phyloP scores from a whole-genome alignment of 2,329 filamentous ascomycete species.

The Huntiella savannae region DNA sequence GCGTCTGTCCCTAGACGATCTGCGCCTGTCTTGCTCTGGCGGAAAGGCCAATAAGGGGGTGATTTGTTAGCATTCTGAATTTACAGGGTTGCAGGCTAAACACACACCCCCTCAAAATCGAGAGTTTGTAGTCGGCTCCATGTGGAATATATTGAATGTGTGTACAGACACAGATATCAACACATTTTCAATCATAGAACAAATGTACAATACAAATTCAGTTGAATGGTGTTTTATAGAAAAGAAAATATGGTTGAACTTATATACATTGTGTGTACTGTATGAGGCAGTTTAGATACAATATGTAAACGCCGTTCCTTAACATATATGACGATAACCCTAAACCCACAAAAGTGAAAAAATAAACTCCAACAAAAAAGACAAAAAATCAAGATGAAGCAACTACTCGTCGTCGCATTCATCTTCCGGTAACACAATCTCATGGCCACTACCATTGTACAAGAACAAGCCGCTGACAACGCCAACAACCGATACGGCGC shows the following conservation, averaged over 20 bases:
- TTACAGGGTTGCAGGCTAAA: too few relatives aligned
- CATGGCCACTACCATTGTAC: constrained; percentile 45
- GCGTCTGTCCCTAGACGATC: too few relatives aligned
- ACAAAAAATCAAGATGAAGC: background rate
- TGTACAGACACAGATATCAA: too few relatives aligned
- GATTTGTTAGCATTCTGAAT: too few relatives aligned
- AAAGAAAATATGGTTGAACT: background rate
- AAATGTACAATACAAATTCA: background rate
- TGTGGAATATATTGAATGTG: too few relatives aligned
- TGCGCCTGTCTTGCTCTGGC: too few relatives aligned
- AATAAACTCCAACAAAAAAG: background rate
- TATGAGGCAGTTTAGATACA: background rate
- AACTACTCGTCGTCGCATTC: constrained; percentile 16
- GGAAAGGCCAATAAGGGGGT: too few relatives aligned
- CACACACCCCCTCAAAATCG: too few relatives aligned
- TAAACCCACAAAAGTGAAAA: background rate
- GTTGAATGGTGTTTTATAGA: background rate
- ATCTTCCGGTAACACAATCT: constrained; percentile 33
- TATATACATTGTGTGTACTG: too few relatives aligned
- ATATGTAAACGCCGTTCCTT: background rate
- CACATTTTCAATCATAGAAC: too few relatives aligned
- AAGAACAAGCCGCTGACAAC: constrained; percentile 40
- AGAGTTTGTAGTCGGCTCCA: too few relatives aligned
- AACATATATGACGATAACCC: background rate
- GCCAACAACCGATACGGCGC: constrained; percentile 33